A percentile compares a stretch with the other conserved stretches of the same genome.
Evolutionary conservation across 140 eudicot genomes (phyloP).

Genomic region (Anethum foeniculum): DNA sequence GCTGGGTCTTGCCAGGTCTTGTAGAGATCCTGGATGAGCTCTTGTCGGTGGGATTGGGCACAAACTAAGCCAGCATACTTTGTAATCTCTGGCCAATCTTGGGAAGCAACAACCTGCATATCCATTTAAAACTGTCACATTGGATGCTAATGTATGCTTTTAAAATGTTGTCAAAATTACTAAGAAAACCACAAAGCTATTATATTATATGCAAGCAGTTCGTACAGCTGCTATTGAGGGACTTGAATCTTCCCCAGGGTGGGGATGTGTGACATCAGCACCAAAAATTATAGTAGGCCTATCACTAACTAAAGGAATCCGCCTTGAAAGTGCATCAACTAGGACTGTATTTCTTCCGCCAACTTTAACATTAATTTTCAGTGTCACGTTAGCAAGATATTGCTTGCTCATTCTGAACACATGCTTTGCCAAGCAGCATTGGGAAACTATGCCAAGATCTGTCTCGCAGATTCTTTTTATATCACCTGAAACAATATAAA

Average conservation of each 20-base stretch:
- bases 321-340: conserved; percentile 75
- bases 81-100: conserved; percentile 99
- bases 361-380: conserved; percentile 78
- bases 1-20: conserved; percentile 91
- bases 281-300: conserved; percentile 72
- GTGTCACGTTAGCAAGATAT: conserved; percentile 78
- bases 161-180: neutral
- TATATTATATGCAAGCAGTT: neutral
- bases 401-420: conserved; percentile 78
- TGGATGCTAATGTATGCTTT: neutral
- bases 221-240: conserved; percentile 87
- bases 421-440: conserved; percentile 84
- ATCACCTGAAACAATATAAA: conserved; percentile 44
- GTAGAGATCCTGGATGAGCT: conserved; percentile 82
- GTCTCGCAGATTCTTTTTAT: conserved; percentile 92
- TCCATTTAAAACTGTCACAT: neutral
- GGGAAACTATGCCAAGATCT: conserved; percentile 92
- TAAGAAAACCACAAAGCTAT: neutral
- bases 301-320: conserved; percentile 72
- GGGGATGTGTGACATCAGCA: conserved; percentile 90
- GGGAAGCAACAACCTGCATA: conserved; percentile 92
- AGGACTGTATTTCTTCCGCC: conserved; percentile 90
- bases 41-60: conserved; percentile 97
- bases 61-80: conserved; percentile 92
- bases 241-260: conserved; percentile 86